phyloP scores from a whole-genome alignment of 2,329 filamentous ascomycete species.

The Parastagonospora nodorum region DNA sequence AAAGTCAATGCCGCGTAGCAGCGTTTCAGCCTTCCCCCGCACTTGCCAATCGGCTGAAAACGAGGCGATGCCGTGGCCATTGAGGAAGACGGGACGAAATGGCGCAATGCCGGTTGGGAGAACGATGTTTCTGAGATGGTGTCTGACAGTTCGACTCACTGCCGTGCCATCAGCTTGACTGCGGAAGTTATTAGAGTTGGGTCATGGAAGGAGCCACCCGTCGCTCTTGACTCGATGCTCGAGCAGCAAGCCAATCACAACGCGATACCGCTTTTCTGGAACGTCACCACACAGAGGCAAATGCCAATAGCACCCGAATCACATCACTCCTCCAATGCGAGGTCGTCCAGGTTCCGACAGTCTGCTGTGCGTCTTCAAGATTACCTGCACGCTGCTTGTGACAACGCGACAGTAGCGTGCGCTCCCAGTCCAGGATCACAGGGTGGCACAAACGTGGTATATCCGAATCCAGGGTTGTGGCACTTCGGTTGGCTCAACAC shows the following conservation, averaged over 20 bases:
- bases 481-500: neutral
- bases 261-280: slow-evolving; percentile 3
- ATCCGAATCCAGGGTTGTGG: neutral
- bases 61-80: slow-evolving; percentile 1
- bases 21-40: slow-evolving; percentile 35
- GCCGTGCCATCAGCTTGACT: too few species aligned
- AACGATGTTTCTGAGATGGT: neutral
- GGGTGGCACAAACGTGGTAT: slow-evolving; percentile 6
- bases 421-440: neutral
- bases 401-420: neutral
- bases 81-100: slow-evolving; percentile 4
- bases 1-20: slow-evolving; percentile 17
- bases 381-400: slow-evolving; percentile 3
- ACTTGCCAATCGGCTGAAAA: slow-evolving; percentile 24
- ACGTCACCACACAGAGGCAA: slow-evolving; percentile 6
- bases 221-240: too few species aligned
- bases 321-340: neutral
- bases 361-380: neutral
- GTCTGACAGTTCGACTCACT: too few species aligned
- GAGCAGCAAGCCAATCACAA: slow-evolving; percentile 5
- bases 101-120: neutral
- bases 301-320: slow-evolving; percentile 7
- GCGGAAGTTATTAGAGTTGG: too few species aligned
- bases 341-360: neutral
- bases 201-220: too few species aligned